A percentile compares a stretch with the other conserved stretches of the same genome.
Evolutionary conservation across 164 flowering plant species (phyloP).

Genomic region (Protea cynaroides): DNA sequence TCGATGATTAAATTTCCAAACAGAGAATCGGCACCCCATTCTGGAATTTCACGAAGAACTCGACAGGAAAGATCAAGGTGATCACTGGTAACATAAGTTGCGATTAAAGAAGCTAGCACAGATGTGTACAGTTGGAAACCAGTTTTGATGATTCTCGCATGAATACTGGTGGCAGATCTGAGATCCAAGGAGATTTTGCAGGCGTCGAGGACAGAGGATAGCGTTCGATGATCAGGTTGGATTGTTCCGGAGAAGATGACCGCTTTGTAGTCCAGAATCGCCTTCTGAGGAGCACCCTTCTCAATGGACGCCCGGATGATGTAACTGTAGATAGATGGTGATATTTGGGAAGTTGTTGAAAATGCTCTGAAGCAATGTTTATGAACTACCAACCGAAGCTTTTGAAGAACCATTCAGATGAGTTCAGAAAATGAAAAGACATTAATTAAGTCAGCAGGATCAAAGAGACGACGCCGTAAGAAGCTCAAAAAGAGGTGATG

Average conservation of each 20-base stretch:
- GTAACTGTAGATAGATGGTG: conserved; percentile 5
- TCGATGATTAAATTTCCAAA: conserved; percentile 36
- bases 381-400: too few relatives aligned
- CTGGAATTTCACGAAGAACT: conserved; percentile 30
- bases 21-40: conserved; percentile 19
- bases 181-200: conserved; percentile 14
- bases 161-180: conserved; percentile 2
- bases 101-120: conserved; percentile 30
- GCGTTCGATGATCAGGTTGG: conserved; percentile 12
- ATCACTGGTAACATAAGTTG: conserved; percentile 28
- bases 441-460: too few relatives aligned
- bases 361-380: conserved; percentile 12
- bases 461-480: too few relatives aligned
- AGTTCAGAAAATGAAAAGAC: too few relatives aligned
- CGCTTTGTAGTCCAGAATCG: conserved; percentile 15
- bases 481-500: too few relatives aligned
- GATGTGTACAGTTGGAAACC: conserved; percentile 39
- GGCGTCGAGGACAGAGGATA: conserved; percentile 17
- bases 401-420: too few relatives aligned
- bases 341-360: neutral
- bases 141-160: conserved; percentile 30
- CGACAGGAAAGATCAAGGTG: conserved; percentile 17
- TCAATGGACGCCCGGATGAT: conserved; percentile 24
- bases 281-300: conserved; percentile 25
- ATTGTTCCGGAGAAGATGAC: neutral